Evolutionary conservation across 75 land plant species (phyloP), one percentile per base, ranked within the genome.

Genomic region (Adiantum capillusveneris): DNA sequence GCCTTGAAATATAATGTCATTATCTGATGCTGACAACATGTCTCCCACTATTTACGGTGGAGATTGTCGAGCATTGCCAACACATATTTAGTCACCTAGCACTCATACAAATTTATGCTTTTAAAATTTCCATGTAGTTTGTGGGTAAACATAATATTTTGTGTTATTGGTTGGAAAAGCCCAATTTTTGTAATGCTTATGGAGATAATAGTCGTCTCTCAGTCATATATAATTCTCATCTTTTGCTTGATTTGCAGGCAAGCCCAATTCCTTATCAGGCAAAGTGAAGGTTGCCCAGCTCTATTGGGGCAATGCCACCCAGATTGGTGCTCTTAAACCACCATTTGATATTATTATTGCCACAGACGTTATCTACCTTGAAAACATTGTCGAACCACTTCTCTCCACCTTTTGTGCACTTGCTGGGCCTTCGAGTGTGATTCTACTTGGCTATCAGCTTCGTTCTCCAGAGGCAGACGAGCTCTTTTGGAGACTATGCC

Each of bases 341-440:
- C 90, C 96, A 0, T 89, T 94, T 53, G 96, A 94, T 52, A 44
- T 74, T 29, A 85, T 94, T 16, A 58, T 94, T 25, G 98, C 96
- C 16, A 68, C 96, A 11, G 98, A 94, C 55, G 96, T 94, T 42
- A 87, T 94, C 11, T 94, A 94, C 69, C 59, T 94, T 50, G 98
- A 94, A 74, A 83, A 89, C 50, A 69, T 72, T 0, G 98, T 77
- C 48, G 70, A 50, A 64, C 80, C 75, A 31, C 60, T 94, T 13
- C 56, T 94, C 22, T 13, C 44, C 25, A 77, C 91, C n/a, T 83
- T 94, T 86, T 77, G 78, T 63, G 76, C 59, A 22, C 70, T 94
- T 13, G 64, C 93, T 22, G 66, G 65, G 21, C 76, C 80, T 6
- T 48, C 79, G 11, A 85, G 87, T 1, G 73, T 80, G 14, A 84